These are phyloP conservation scores for Obelidium mucronatum DNA, from an alignment of 192 early-diverging fungal species.

Conservation along the genomic window DNA sequence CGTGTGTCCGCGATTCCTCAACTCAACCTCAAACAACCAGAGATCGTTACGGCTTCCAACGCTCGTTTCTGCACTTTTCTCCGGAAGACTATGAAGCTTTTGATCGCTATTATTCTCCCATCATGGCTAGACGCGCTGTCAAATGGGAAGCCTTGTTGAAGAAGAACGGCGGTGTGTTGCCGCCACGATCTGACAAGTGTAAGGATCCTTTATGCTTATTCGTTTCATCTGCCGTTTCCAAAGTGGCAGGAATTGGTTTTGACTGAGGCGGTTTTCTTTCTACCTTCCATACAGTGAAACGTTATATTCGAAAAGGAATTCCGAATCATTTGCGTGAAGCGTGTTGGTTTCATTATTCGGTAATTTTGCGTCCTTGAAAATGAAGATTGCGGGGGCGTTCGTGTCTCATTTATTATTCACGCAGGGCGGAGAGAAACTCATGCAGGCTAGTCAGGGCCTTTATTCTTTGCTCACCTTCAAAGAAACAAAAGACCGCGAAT, in stretches of 20 bases:
- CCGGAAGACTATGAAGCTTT: slow-evolving; percentile 36
- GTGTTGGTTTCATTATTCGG: slow-evolving; percentile 48
- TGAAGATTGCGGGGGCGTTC: slow-evolving; percentile 69
- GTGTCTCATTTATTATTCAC: too few species aligned
- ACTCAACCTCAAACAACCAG: neutral
- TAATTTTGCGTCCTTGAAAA: slow-evolving; percentile 23
- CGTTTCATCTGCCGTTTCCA: slow-evolving; percentile 16
- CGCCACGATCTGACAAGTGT: slow-evolving; percentile 22
- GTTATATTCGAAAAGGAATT: slow-evolving; percentile 81
- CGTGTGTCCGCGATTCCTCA: neutral
- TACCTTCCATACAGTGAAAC: slow-evolving; percentile 58
- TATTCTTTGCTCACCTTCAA: slow-evolving; percentile 57
- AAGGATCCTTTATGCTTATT: neutral
- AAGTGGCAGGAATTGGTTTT: neutral
- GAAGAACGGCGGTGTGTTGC: slow-evolving; percentile 20
- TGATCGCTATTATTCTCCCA: slow-evolving; percentile 29
- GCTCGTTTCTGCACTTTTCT: slow-evolving; percentile 37
- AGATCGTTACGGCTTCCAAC: slow-evolving; percentile 39
- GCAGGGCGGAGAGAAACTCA: slow-evolving; percentile 66
- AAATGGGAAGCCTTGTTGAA: slow-evolving; percentile 42
- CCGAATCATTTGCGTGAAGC: slow-evolving; percentile 68
- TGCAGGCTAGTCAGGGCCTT: slow-evolving; percentile 60
- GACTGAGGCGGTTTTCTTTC: slow-evolving; percentile 10
- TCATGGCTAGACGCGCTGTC: slow-evolving; percentile 26
- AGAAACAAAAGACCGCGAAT: slow-evolving; percentile 45